Evolutionary conservation across 352 stramenopile species (phyloP).

Genomic region (Aphanomyces euteiches): DNA sequence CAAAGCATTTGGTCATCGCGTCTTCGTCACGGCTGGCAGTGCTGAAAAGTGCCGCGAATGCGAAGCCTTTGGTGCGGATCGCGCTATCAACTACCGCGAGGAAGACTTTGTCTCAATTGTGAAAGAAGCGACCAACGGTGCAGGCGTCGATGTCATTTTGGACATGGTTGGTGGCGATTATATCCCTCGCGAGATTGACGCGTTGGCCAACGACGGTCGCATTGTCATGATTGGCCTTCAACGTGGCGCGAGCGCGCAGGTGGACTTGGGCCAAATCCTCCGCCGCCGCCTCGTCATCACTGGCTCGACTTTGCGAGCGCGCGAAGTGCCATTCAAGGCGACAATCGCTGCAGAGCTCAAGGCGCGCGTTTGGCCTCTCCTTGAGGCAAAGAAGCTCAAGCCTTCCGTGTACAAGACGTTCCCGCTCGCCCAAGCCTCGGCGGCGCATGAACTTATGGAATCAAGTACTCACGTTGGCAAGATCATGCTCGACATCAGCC

Average conservation of each 20-base stretch:
- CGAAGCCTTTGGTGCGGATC: constrained; percentile 20
- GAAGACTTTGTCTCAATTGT: constrained; percentile 35
- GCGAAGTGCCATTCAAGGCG: constrained; percentile 33
- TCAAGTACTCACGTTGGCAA: constrained; percentile 36
- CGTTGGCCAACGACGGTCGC: constrained; percentile 35
- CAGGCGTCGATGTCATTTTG: constrained; percentile 39
- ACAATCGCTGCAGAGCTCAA: constrained; percentile 31
- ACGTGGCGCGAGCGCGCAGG: constrained; percentile 29
- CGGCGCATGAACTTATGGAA: constrained; percentile 35
- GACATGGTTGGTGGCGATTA: constrained; percentile 44
- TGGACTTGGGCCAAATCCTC: constrained; percentile 35
- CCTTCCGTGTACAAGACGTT: constrained; percentile 34
- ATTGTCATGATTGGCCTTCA: constrained; percentile 42
- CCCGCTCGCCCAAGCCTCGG: constrained; percentile 30
- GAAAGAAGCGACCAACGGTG: constrained; percentile 18
- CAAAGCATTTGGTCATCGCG: constrained; percentile 34
- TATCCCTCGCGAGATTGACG: constrained; percentile 37
- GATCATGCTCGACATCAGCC: constrained; percentile 30
- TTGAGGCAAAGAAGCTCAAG: constrained; percentile 28
- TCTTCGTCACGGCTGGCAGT: constrained; percentile 29
- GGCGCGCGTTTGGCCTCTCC: constrained; percentile 32
- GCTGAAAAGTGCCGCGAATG: constrained; percentile 26
- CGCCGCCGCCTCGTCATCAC: constrained; percentile 40
- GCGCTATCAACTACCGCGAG: constrained; percentile 32
- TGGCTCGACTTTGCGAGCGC: constrained; percentile 37